These are phyloP conservation scores for Penicillium pancosmium DNA, from an alignment of 495 filamentous ascomycete species.

Conservation along the genomic window DNA sequence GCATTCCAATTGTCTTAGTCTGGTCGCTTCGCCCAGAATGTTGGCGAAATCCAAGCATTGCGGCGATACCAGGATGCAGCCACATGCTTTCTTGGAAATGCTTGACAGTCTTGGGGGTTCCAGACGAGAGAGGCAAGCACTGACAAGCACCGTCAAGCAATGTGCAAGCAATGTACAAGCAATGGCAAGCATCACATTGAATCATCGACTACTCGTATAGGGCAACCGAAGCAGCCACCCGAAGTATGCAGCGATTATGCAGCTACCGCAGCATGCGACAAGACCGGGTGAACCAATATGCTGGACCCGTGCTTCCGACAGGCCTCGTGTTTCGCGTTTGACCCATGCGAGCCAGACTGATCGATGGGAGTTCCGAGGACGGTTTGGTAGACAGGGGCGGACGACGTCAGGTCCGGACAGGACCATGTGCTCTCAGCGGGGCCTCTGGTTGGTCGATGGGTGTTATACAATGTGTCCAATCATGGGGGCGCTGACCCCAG, in stretches of 20 bases:
- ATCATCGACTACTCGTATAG: not conserved
- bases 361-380: not conserved
- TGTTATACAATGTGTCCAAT: not conserved
- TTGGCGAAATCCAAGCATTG: not conserved
- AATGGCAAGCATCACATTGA: not conserved
- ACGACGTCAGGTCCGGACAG: not conserved
- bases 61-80: not conserved
- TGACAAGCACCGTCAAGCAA: not conserved
- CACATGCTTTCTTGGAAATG: not conserved
- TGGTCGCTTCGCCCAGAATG: not conserved
- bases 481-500: constrained; percentile 3
- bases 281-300: constrained; percentile 2
- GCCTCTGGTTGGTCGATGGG: constrained; percentile 14
- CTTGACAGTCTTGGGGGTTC: not conserved
- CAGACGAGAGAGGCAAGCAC: not conserved
- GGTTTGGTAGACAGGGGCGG: not conserved
- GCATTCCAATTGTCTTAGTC: not conserved
- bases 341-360: constrained; percentile 1
- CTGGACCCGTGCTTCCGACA: not conserved
- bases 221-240: not conserved
- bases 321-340: not conserved
- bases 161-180: not conserved
- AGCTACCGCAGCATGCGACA: not conserved
- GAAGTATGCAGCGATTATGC: not conserved
- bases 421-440: constrained; percentile 8